Evolutionary conservation across 768 basidiomycete species (phyloP), one percentile per base, ranked within the genome.

Genomic region (Lactifluus hygrophoroides): DNA sequence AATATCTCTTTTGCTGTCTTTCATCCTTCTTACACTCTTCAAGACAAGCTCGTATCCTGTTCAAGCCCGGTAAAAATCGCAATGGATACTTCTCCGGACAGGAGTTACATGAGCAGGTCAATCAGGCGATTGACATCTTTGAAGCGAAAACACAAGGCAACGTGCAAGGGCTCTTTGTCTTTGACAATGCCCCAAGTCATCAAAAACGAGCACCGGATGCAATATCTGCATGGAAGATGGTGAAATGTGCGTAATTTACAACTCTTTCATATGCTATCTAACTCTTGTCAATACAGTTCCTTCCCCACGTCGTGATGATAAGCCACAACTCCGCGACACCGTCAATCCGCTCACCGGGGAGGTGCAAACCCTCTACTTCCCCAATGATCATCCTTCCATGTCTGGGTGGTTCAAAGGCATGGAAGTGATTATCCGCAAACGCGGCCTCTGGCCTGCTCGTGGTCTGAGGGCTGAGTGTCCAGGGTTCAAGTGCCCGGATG

Each of bases 31-130:
- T 3, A 16, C 37, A 37, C 16, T 3, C 17, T 37, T 1, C 35
- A 67, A 61, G 65, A 16, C 46, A 64, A 46, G 66, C 65, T 5
- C 59, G 62, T 1, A 19, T 66, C 1, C 7, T 71, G 9, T 70
- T 72, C 48, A 60, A 60, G 25, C 67, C 71, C 42, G 70, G 73
- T 8, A 73, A 72, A 54, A 66, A 65, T 32, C 45, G 64, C 3
- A 67, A 74, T 62, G 72, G 72, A 0, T 73, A 67, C 27, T 73
- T 73, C 53, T 42, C 53, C n/a, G 45, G 52, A 17, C 62, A 69
- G 1, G 27, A 51, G 3, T 16, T 50, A 0, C 21, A 40, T 3
- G 7, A 2, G 0, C 51, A 43, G 21, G 28, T 42, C 4, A 14
- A 42, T n/a, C 19, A 6, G 0, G 52, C 16, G n/a, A n/a, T n/a